These are phyloP conservation scores for Teratosphaeria viscida DNA, from an alignment of 2,329 filamentous ascomycete genomes.

Conservation along the genomic window DNA sequence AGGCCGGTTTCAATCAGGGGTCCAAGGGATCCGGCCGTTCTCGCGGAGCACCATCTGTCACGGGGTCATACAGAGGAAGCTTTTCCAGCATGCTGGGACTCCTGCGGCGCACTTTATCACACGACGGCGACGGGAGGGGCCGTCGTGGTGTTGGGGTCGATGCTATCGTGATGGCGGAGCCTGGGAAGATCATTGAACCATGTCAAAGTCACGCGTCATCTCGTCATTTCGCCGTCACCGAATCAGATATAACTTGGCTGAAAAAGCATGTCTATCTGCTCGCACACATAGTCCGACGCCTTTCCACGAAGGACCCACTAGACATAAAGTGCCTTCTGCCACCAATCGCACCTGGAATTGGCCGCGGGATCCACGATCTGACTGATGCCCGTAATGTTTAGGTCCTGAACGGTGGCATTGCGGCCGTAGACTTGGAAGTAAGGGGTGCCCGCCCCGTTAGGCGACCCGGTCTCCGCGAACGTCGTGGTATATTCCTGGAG, in stretches of 20 bases:
- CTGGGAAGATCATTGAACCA: too few relatives aligned
- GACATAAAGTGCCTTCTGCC: conserved; percentile 40
- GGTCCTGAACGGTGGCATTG: conserved; percentile 33
- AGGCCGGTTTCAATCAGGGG: background rate
- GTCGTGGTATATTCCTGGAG: conserved; percentile 37
- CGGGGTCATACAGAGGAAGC: background rate
- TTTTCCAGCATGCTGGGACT: background rate
- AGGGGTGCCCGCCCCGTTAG: conserved; percentile 30
- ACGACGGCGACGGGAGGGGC: background rate
- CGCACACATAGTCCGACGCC: background rate
- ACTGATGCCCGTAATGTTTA: conserved; percentile 34
- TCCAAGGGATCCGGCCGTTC: background rate
- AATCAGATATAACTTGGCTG: background rate
- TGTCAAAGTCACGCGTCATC: too few relatives aligned
- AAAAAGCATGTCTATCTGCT: background rate
- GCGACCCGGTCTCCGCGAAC: conserved; percentile 31
- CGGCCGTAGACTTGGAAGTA: conserved; percentile 39
- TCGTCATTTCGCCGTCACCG: too few relatives aligned
- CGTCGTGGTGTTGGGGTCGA: too few relatives aligned
- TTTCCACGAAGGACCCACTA: background rate
- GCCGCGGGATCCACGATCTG: conserved; percentile 35
- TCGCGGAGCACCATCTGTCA: background rate
- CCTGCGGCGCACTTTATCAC: background rate
- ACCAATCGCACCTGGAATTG: conserved; percentile 42
- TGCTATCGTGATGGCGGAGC: too few relatives aligned